A percentile compares a stretch with the other conserved stretches of the same genome.
phyloP scores from a whole-genome alignment of 2,329 filamentous ascomycete genomes.

The Botrytis sinoallii region DNA sequence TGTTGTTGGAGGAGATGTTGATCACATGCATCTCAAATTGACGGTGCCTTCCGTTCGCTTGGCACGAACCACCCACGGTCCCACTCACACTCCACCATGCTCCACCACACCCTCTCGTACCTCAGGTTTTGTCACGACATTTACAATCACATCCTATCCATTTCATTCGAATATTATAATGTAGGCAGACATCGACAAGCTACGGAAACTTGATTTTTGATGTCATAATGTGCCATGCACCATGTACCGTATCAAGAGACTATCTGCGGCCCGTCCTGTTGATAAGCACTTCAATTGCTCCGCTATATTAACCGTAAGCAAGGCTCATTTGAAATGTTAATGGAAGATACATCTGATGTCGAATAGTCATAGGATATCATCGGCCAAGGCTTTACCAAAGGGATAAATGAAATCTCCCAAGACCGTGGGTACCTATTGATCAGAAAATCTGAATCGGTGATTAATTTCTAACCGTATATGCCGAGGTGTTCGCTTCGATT shows the following conservation, averaged over 20 bases:
- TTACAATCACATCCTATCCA: background rate
- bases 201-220: background rate
- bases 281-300: background rate
- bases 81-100: background rate
- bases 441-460: too few relatives aligned
- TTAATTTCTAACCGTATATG: background rate
- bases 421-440: background rate
- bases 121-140: background rate
- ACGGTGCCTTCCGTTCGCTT: background rate
- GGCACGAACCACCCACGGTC: background rate
- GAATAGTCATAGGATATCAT: background rate
- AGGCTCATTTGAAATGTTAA: background rate
- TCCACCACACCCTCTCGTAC: background rate
- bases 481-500: background rate
- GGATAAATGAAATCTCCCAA: background rate
- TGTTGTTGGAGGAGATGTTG: background rate
- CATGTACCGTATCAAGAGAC: background rate
- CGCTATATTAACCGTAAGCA: background rate
- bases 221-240: background rate
- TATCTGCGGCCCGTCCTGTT: background rate
- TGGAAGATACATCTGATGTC: background rate
- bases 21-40: background rate
- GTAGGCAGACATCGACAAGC: background rate
- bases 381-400: too few relatives aligned
- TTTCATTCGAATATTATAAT: background rate